Conservation (phyloP, 2,329 filamentous ascomycete genomes). For the Podosphaera leucotricha region DNA sequence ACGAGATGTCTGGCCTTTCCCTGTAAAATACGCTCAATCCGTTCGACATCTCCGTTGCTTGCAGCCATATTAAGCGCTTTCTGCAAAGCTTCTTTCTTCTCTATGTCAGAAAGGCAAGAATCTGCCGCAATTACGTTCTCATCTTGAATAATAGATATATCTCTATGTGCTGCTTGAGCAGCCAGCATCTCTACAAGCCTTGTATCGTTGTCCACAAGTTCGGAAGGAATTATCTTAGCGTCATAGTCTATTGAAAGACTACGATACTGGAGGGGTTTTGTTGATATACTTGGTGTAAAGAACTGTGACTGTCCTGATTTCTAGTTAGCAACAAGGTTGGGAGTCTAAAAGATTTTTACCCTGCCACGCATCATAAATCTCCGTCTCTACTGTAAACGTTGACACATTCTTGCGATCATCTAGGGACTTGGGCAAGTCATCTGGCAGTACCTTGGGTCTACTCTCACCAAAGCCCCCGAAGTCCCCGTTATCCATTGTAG, state of each 20-base stretch:
- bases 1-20: constrained; percentile 54
- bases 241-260: constrained; percentile 67
- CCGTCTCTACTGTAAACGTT: constrained; percentile 53
- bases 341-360: constrained; percentile 23
- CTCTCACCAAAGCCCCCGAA: constrained; percentile 36
- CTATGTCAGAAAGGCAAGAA: constrained; percentile 45
- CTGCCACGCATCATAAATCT: constrained; percentile 99
- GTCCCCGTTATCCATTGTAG: constrained; percentile 35
- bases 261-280: constrained; percentile 61
- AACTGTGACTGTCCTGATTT: constrained; percentile 75
- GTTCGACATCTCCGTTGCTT: constrained; percentile 77
- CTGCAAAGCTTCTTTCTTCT: constrained; percentile 66
- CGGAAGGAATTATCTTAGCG: constrained; percentile 28
- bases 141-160: constrained; percentile 47
- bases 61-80: constrained; percentile 83
- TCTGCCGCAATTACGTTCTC: constrained; percentile 60
- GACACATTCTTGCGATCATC: constrained; percentile 60
- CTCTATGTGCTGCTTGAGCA: constrained; percentile 68
- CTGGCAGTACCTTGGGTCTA: constrained; percentile 36
- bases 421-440: constrained; percentile 73
- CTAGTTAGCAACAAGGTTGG: constrained; percentile 4
- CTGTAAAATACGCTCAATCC: constrained; percentile 51
- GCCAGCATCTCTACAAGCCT: constrained; percentile 90
- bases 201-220: constrained; percentile 55
- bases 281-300: constrained; percentile 61